A percentile compares a stretch with the other conserved stretches of the same genome.
Conservation (phyloP, 2,329 filamentous ascomycete genomes). For the Colletotrichum sp. region DNA sequence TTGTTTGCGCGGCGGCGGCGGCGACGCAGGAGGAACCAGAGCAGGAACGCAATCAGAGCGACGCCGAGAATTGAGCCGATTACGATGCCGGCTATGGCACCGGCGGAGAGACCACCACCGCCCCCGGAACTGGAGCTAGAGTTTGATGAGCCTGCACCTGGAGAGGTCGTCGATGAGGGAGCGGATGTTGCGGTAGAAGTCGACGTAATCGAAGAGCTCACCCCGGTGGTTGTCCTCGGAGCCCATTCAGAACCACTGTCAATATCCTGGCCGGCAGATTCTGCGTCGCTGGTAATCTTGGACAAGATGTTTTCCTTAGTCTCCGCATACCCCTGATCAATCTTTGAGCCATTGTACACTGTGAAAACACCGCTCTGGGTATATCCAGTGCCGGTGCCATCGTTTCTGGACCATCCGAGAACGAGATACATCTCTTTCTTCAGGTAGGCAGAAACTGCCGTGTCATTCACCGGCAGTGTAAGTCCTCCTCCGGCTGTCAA, state of each 20-base stretch:
- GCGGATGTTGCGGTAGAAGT: not conserved
- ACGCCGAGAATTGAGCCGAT: constrained; percentile 45
- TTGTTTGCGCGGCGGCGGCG: constrained; percentile 32
- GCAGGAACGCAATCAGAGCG: constrained; percentile 40
- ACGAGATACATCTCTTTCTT: not conserved
- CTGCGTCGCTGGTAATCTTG: not conserved
- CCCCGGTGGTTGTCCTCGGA: not conserved
- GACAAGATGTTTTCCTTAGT: not conserved
- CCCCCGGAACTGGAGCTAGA: not conserved
- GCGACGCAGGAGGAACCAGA: constrained; percentile 49
- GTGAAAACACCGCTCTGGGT: constrained; percentile 3
- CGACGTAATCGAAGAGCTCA: not conserved
- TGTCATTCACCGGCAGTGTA: not conserved
- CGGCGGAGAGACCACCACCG: constrained; percentile 37
- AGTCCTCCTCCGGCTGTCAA: not conserved
- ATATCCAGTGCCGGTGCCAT: not conserved
- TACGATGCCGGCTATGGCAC: constrained; percentile 53
- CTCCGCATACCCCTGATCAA: not conserved
- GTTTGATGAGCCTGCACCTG: not conserved
- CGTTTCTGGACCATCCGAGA: not conserved
- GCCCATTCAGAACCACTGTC: not conserved
- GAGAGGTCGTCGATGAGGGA: not conserved
- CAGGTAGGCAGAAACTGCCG: not conserved
- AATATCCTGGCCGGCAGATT: not conserved
- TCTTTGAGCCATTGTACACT: not conserved